phyloP scores from a whole-genome alignment of 805 yeast species.

The Dipodascus geniculatus region DNA sequence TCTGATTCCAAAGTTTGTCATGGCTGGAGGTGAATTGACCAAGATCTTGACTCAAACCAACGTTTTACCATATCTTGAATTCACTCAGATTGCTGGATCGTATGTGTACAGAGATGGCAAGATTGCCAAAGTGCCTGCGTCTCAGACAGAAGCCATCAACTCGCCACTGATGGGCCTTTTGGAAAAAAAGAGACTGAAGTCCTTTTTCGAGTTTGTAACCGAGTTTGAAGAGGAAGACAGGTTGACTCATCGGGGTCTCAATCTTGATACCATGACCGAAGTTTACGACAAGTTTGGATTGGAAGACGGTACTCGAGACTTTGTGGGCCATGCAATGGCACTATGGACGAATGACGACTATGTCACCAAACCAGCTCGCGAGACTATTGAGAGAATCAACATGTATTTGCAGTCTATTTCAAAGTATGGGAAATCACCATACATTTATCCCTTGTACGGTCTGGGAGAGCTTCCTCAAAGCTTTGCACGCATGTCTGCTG shows the following conservation, averaged over 20 bases:
- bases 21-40: conserved; percentile 96
- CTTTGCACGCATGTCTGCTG: conserved; percentile 91
- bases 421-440: conserved; percentile 91
- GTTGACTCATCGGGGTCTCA: conserved; percentile 70
- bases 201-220: conserved; percentile 79
- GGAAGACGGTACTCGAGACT: conserved; percentile 87
- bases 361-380: conserved; percentile 79
- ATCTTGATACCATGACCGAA: conserved; percentile 89
- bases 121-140: conserved; percentile 91
- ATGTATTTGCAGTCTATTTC: conserved; percentile 86
- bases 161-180: conserved; percentile 92
- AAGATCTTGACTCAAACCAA: conserved; percentile 91
- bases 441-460: conserved; percentile 91
- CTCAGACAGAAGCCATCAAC: conserved; percentile 78
- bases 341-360: conserved; percentile 89
- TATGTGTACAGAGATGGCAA: conserved; percentile 84
- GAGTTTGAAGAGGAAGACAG: conserved; percentile 66
- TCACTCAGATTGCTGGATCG: conserved; percentile 92
- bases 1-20: conserved; percentile 88
- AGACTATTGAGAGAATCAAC: conserved; percentile 73
- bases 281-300: conserved; percentile 81
- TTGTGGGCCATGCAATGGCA: conserved; percentile 98
- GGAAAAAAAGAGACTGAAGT: conserved; percentile 91
- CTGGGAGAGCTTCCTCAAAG: conserved; percentile 98
- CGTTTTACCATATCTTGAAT: conserved; percentile 90